These are phyloP conservation scores for Lolium perenne DNA, from an alignment of 176 grass and related monocot genomes.

Conservation along the genomic window DNA sequence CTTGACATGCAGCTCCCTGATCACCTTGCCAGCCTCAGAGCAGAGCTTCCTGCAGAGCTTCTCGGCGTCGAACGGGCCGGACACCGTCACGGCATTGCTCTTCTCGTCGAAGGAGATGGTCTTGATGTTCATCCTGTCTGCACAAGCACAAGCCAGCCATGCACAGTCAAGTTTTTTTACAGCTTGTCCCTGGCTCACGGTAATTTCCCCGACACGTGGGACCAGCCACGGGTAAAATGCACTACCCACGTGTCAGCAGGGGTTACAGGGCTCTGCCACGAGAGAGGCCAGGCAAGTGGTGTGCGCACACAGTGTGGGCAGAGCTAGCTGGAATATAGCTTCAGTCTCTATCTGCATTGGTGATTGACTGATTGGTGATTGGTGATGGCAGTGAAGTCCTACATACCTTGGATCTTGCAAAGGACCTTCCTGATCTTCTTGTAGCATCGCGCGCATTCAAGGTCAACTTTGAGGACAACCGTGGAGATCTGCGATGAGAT, in stretches of 20 bases:
- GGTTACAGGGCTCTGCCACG: neutral
- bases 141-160: neutral
- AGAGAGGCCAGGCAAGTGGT: neutral
- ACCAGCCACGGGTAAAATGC: neutral
- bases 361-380: conserved; percentile 24
- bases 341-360: neutral
- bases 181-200: neutral
- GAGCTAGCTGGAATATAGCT: neutral
- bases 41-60: conserved; percentile 60
- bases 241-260: conserved; percentile 19
- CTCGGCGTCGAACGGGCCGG: conserved; percentile 78
- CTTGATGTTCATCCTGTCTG: conserved; percentile 75
- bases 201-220: neutral
- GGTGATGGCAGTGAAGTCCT: neutral
- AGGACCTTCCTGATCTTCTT: conserved; percentile 81
- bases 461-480: conserved; percentile 83
- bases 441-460: conserved; percentile 75
- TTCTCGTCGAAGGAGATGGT: conserved; percentile 81
- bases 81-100: conserved; percentile 64
- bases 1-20: conserved; percentile 69
- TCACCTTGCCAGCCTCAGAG: conserved; percentile 65
- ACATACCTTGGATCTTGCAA: conserved; percentile 84
- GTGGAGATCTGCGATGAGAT: conserved; percentile 67
- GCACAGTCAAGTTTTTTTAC: neutral
- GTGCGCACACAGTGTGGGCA: neutral